Conservation (phyloP, 306 rosid genomes). For the Delonix regia region DNA sequence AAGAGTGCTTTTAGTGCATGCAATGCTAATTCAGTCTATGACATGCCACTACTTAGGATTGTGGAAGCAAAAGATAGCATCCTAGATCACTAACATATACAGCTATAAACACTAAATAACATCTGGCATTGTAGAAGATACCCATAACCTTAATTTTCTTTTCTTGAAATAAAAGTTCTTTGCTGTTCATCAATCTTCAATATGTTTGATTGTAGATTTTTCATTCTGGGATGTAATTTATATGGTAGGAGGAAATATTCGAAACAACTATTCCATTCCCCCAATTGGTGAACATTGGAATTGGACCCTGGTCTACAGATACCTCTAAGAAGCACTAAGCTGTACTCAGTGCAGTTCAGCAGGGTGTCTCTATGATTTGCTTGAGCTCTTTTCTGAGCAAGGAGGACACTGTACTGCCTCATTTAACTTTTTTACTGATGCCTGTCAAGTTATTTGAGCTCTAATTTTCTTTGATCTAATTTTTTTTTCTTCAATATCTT, state of each 20-base stretch:
- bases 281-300: neutral
- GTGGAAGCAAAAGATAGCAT: neutral
- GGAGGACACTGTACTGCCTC: neutral
- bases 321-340: neutral
- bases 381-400: neutral
- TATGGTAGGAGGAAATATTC: neutral
- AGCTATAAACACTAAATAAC: neutral
- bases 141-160: neutral
- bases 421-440: constrained; percentile 1
- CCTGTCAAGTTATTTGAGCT: neutral
- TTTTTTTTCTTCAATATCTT: neutral
- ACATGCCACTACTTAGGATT: neutral
- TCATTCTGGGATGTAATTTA: neutral
- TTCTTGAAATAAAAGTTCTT: constrained; percentile 13
- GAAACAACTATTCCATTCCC: neutral
- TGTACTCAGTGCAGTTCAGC: neutral
- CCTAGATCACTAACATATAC: constrained; percentile 9
- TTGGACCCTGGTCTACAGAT: neutral
- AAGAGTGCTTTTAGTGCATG: constrained; percentile 5
- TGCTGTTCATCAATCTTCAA: constrained; percentile 11
- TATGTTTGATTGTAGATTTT: neutral
- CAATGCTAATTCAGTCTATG: constrained; percentile 21
- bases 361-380: constrained; percentile 5
- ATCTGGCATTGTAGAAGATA: constrained; percentile 4
- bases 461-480: neutral